Percentiles rank a stretch among this genome's conserved stretches.
Conservation (phyloP, 768 basidiomycete species). For the Chalciporus piperatus region DNA sequence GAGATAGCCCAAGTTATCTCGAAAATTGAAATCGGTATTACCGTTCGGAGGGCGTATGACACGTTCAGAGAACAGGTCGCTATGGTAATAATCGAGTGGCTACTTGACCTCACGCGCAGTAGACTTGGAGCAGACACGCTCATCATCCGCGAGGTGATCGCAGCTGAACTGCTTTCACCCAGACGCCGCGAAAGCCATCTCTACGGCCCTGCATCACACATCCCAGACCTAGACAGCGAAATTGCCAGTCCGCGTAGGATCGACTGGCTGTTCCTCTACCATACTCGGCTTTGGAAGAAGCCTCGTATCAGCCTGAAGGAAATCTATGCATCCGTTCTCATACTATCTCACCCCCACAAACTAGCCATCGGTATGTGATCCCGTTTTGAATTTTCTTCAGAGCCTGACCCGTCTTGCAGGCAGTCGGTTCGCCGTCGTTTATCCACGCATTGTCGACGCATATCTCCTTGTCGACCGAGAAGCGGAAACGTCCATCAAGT, state of each 20-base stretch:
- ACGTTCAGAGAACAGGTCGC: conserved; percentile 86
- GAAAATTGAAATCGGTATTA: conserved; percentile 90
- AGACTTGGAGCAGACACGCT: conserved; percentile 65
- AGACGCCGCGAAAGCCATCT: conserved; percentile 51
- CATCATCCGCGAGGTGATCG: conserved; percentile 69
- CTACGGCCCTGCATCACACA: conserved; percentile 37
- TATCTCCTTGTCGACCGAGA: conserved; percentile 93
- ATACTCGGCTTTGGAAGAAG: conserved; percentile 82
- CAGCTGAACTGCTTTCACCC: conserved; percentile 62
- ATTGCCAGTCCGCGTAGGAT: conserved; percentile 57
- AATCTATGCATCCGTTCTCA: conserved; percentile 73
- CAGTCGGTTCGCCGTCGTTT: conserved; percentile 80
- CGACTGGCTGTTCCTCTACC: conserved; percentile 77
- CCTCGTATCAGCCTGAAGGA: conserved; percentile 79
- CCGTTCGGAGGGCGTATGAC: conserved; percentile 82
- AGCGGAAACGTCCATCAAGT: conserved; percentile 92
- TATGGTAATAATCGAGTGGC: conserved; percentile 82
- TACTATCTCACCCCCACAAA: conserved; percentile 70
- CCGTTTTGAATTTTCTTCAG: background rate
- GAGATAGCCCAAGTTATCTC: conserved; percentile 77
- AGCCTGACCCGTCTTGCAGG: conserved; percentile 42
- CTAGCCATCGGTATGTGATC: conserved; percentile 66
- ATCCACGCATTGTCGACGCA: conserved; percentile 83
- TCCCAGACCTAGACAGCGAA: conserved; percentile 37
- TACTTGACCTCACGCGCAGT: conserved; percentile 74